These are phyloP conservation scores for Scheffersomyces titani DNA, from an alignment of 1,139 yeast species.

Conservation along the genomic window DNA sequence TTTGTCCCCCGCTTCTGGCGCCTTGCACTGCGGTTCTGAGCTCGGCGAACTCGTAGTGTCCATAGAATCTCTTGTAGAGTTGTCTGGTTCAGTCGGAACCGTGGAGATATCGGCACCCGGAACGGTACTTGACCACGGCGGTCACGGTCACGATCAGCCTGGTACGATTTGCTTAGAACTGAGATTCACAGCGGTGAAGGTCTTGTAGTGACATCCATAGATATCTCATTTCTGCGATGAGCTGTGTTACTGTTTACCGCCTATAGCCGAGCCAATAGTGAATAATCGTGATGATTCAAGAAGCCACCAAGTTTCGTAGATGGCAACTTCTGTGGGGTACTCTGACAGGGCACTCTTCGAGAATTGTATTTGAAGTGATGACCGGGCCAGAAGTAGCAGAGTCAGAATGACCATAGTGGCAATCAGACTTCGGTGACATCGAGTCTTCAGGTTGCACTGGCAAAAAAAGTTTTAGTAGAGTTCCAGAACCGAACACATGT, in stretches of 20 bases:
- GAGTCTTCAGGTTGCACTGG: background rate
- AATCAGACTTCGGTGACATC: too few species aligned
- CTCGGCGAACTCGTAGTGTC: background rate
- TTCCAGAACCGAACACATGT: too few species aligned
- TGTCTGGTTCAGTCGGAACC: background rate
- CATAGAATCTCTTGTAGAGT: background rate
- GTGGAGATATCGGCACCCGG: background rate
- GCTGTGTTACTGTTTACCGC: background rate
- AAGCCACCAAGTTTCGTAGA: background rate
- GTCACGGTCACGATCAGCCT: too few species aligned
- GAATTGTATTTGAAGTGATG: background rate
- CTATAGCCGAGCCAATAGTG: background rate
- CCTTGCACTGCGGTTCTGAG: background rate
- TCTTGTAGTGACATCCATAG: background rate
- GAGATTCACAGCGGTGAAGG: background rate
- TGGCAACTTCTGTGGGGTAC: background rate
- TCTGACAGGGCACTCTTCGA: background rate
- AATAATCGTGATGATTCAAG: background rate
- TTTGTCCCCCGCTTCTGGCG: background rate
- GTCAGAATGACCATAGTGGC: background rate
- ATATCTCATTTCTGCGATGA: background rate
- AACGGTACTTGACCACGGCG: background rate
- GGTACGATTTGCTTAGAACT: background rate
- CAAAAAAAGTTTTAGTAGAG: too few species aligned
- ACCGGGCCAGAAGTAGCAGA: background rate